Base-by-base conservation (phyloP, 1,284 basidiomycete species). In the Moesziomyces globuligerus region DNA sequence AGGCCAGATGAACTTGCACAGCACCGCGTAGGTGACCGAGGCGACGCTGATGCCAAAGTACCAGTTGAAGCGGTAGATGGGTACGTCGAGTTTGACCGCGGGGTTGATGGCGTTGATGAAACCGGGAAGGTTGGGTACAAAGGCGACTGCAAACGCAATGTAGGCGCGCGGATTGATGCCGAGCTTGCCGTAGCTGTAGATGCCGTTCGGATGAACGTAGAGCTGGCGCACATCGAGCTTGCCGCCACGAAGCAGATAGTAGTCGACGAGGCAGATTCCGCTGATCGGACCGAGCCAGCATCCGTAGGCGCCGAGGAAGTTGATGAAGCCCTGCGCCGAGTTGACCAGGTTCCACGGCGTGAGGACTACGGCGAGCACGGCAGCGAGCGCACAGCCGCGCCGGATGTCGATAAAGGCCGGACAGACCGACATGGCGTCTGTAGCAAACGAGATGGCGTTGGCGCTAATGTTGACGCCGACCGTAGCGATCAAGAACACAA, bases 91-190 rank as follows among this genome's bases (percentile, higher is more conserved):
- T 0, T 39, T 26, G 17, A 66, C 45, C 4, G 23, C 29, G 4
- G 61, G 55, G 25, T 59, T 65, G 56, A 66, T 66, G 2, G 62
- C 62, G 23, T 68, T 61, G 43, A 61, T 44, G 28, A 68, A 68
- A 2, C 64, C 64, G 8, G 64, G 64, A 7, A 62, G 25, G 17
- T 61, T 61, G 18, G 64, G 64, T 3, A 57, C 37, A 36, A 68
- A 68, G 1, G 53, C 64, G 6, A 52, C 34, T 7, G 18, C 13
- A 24, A 68, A 68, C 0, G 64, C 64, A 17, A 68, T 41, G 44
- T 61, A 68, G 4, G 58, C 64, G 24, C 64, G 34, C 1, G 34
- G 39, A 15, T 68, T 61, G 29, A 55, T 23, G 17, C 64, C 64
- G 11, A 32, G 51, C 20, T 23, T 50, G 11, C 38, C 37, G 23